Base-by-base conservation (phyloP, 2,329 filamentous ascomycete species). In the Ceratocystis cacaofunesta region DNA sequence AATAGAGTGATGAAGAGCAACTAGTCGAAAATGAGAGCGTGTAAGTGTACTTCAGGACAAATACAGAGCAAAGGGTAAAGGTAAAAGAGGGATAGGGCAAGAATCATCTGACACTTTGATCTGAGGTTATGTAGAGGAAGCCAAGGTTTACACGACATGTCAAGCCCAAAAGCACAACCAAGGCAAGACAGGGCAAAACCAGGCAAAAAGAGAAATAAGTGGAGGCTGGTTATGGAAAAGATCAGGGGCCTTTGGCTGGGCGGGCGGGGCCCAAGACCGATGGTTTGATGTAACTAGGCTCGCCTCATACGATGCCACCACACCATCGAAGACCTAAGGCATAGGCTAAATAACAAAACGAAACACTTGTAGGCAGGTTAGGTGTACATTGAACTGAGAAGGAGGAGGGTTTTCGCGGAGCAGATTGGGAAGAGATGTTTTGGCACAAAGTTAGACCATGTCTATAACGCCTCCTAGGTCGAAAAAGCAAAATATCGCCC, bases 51-150 rank as follows among this genome's bases (percentile, higher is more conserved):
- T 22, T 19, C 8, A 28, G 52, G 22, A 22, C 52, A 57, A 32
- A 32, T 30, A 32, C 52, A 58, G 32, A 17, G 52, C 52, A 36
- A 25, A 58, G 15, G 48, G 6, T 10, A 52, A 28, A 57, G 10
- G 12, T 25, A 30, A 4, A 25, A 25, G 22, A 32, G 30, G 52
- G 25, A 58, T 36, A 30, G 28, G 28, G 17, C 52, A 58, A 30
- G 52, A 58, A 58, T 58, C 52, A 58, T 58, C 52, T 58, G 28
- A 58, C 52, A 58, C 28, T 58, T 58, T 32, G 52, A 58, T 58
- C 52, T 58, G 52, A 28, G 52, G 52, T 58, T 36, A 15, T 58
- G 52, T 25, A 58, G 28, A 30, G 25, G 8, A 30, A 57, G 25
- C 17, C 7, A 50, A 30, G 19, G 22, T 46, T 62, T 28, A 62